These are phyloP conservation scores for Boletus eberwhitei DNA, from an alignment of 768 basidiomycete genomes.

Conservation along the genomic window DNA sequence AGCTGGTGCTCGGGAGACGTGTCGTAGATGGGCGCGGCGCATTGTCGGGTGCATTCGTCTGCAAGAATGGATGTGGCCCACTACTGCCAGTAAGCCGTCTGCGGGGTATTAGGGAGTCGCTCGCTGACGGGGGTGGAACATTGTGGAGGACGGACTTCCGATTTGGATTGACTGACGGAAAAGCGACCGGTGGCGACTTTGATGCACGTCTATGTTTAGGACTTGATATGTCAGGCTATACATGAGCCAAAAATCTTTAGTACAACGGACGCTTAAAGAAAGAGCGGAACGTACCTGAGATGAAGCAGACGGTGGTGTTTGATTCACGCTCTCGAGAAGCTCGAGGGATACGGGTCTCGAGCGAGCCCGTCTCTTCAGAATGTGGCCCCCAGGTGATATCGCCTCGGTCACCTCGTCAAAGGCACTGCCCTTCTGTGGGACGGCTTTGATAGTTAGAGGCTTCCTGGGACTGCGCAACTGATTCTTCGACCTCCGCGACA, in stretches of 20 bases:
- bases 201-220: slow-evolving; percentile 6
- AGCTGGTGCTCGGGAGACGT: slow-evolving; percentile 50
- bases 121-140: slow-evolving; percentile 45
- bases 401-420: slow-evolving; percentile 63
- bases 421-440: slow-evolving; percentile 40
- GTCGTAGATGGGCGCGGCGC: slow-evolving; percentile 39
- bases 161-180: slow-evolving; percentile 39
- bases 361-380: slow-evolving; percentile 71
- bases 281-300: slow-evolving; percentile 17
- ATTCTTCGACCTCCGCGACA: slow-evolving; percentile 28
- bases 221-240: slow-evolving; percentile 17
- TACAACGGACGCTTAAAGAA: not conserved
- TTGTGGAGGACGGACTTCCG: slow-evolving; percentile 36
- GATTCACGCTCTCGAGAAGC: slow-evolving; percentile 49
- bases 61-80: slow-evolving; percentile 30
- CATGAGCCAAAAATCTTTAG: not conserved
- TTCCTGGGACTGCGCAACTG: slow-evolving; percentile 31
- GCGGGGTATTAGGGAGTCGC: slow-evolving; percentile 52
- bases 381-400: slow-evolving; percentile 73
- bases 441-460: slow-evolving; percentile 15
- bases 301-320: slow-evolving; percentile 37
- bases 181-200: slow-evolving; percentile 24
- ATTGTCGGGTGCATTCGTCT: slow-evolving; percentile 21
- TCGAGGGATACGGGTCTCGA: slow-evolving; percentile 70
- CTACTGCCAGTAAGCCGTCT: slow-evolving; percentile 47